Percentiles rank a stretch among this genome's conserved stretches.
phyloP scores from a whole-genome alignment of 305 asterid species.

The Fraxinus ornus region DNA sequence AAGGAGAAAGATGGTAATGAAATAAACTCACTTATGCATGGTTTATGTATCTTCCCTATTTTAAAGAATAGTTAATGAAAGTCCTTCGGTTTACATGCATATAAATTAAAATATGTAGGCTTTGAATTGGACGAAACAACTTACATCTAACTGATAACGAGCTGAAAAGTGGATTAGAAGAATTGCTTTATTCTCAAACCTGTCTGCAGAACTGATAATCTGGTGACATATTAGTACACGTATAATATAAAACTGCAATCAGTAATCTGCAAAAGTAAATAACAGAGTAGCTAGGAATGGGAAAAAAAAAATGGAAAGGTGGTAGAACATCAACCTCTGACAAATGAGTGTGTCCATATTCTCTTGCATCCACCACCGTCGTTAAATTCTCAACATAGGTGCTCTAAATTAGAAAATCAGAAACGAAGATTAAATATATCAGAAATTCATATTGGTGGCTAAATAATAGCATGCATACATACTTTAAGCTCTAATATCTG shows the following conservation, averaged over 20 bases:
- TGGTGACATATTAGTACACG: constrained; percentile 30
- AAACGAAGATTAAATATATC: constrained; percentile 6
- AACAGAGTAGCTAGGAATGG: not conserved
- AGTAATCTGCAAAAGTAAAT: not conserved
- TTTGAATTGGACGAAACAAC: constrained; percentile 22
- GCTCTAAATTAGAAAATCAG: constrained; percentile 47
- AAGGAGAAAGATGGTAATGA: not conserved
- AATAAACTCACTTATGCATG: not conserved
- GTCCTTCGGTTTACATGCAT: not conserved
- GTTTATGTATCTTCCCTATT: not conserved
- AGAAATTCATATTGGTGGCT: not conserved
- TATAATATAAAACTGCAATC: constrained; percentile 13
- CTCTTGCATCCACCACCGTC: constrained; percentile 68
- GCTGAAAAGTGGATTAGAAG: constrained; percentile 92
- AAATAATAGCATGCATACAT: not conserved
- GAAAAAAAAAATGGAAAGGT: not conserved
- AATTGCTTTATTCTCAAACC: constrained; percentile 86
- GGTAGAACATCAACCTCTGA: constrained; percentile 60
- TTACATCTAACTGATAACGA: constrained; percentile 84
- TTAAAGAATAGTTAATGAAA: not conserved
- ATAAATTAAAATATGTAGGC: not conserved
- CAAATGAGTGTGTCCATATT: constrained; percentile 85
- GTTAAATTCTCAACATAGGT: constrained; percentile 68
- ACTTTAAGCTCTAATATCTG: not conserved
- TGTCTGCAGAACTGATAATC: constrained; percentile 66